Conservation (phyloP, 495 filamentous ascomycete species). For the Penicilliopsis zonata region DNA sequence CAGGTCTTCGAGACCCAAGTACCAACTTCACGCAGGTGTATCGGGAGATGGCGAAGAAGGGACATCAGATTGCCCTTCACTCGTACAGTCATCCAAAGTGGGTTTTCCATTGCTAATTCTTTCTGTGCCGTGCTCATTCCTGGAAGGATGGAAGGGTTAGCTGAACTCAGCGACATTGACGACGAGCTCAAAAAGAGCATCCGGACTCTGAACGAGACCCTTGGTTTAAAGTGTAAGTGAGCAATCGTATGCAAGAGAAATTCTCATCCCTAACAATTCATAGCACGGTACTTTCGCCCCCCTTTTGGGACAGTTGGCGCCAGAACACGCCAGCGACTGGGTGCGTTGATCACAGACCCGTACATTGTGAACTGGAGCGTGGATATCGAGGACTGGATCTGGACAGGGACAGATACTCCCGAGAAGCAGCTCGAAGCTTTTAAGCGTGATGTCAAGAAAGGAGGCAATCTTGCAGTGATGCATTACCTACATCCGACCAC, state of each 20-base stretch:
- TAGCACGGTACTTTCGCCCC: constrained; percentile 57
- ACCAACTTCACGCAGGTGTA: constrained; percentile 56
- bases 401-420: constrained; percentile 51
- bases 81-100: constrained; percentile 60
- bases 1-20: constrained; percentile 43
- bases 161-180: constrained; percentile 47
- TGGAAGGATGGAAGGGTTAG: constrained; percentile 50
- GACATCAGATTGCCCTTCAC: constrained; percentile 68
- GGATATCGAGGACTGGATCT: constrained; percentile 71
- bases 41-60: constrained; percentile 47
- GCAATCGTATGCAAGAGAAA: not conserved
- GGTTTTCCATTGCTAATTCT: constrained; percentile 2
- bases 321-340: constrained; percentile 53
- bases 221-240: constrained; percentile 30
- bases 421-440: constrained; percentile 69
- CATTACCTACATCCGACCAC: constrained; percentile 63
- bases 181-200: constrained; percentile 58
- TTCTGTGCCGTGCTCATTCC: not conserved
- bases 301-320: constrained; percentile 68
- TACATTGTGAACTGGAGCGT: constrained; percentile 64
- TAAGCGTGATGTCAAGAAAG: constrained; percentile 47
- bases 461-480: constrained; percentile 66
- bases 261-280: constrained; percentile 1
- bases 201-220: constrained; percentile 37
- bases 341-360: constrained; percentile 34